These are phyloP conservation scores for Penicillium nucicola DNA, from an alignment of 495 filamentous ascomycete genomes.

Conservation along the genomic window DNA sequence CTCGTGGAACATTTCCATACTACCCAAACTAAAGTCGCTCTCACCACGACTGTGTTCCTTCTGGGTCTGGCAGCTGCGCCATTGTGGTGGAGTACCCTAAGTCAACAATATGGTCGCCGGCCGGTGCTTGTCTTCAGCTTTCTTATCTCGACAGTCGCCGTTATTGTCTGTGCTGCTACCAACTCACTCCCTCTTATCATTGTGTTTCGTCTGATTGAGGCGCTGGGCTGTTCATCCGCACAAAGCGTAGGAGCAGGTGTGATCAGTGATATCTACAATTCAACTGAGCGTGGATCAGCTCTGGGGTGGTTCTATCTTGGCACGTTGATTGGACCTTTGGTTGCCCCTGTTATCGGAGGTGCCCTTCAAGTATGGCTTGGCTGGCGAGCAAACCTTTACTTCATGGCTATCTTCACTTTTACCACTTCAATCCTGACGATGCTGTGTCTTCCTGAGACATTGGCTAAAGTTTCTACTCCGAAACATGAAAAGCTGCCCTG, in stretches of 20 bases:
- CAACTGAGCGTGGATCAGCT: conserved; percentile 6
- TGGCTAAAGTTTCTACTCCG: neutral
- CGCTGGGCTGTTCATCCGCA: neutral
- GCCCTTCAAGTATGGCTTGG: neutral
- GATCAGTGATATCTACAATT: conserved; percentile 5
- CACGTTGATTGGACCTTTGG: conserved; percentile 5
- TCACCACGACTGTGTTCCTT: neutral
- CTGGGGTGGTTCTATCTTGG: conserved; percentile 15
- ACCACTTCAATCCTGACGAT: neutral
- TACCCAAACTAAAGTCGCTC: neutral
- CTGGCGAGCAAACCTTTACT: conserved; percentile 10
- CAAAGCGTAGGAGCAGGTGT: conserved; percentile 11
- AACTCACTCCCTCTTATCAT: neutral
- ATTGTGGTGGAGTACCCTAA: neutral
- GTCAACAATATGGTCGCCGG: neutral
- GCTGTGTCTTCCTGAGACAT: neutral
- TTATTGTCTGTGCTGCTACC: neutral
- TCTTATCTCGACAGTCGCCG: neutral
- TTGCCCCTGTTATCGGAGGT: conserved; percentile 14
- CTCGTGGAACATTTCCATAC: neutral
- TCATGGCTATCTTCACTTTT: conserved; percentile 7
- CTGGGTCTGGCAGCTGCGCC: neutral
- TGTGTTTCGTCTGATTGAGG: neutral
- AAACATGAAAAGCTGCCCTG: neutral
- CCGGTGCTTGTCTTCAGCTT: neutral